phyloP scores from a whole-genome alignment of 1,139 yeast species.

The Pichia sp. region DNA sequence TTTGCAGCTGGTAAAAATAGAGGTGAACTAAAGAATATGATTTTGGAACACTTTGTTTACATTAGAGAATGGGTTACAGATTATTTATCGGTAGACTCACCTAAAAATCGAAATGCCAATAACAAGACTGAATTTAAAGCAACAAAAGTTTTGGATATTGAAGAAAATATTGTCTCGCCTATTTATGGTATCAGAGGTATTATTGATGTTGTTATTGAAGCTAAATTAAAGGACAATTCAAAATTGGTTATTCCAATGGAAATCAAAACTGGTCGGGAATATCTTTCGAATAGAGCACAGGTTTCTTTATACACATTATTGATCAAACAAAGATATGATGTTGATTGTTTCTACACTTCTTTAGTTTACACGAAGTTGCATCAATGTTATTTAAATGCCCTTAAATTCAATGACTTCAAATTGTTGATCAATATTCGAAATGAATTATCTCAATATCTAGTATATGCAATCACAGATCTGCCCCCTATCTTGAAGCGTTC shows the following conservation, averaged over 20 bases:
- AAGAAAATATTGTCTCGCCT: constrained; percentile 92
- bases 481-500: constrained; percentile 61
- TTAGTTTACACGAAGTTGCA: constrained; percentile 72
- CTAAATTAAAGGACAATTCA: constrained; percentile 41
- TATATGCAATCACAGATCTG: constrained; percentile 46
- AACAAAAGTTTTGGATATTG: constrained; percentile 72
- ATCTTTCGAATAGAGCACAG: constrained; percentile 80
- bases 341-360: constrained; percentile 62
- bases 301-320: constrained; percentile 81
- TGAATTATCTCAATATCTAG: constrained; percentile 58
- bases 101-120: no score
- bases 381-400: constrained; percentile 41
- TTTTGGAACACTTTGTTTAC: constrained; percentile 53
- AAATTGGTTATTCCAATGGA: constrained; percentile 74
- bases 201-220: constrained; percentile 83
- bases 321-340: constrained; percentile 74
- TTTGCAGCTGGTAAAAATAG: constrained; percentile 54
- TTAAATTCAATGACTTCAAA: constrained; percentile 55
- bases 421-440: constrained; percentile 70
- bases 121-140: constrained; percentile 47
- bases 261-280: constrained; percentile 77
- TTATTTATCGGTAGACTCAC: constrained; percentile 34
- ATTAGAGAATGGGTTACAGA: constrained; percentile 63
- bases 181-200: constrained; percentile 89
- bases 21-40: constrained; percentile 44